Conservation (phyloP, 352 stramenopile species). For the Phytophthora meadii region DNA sequence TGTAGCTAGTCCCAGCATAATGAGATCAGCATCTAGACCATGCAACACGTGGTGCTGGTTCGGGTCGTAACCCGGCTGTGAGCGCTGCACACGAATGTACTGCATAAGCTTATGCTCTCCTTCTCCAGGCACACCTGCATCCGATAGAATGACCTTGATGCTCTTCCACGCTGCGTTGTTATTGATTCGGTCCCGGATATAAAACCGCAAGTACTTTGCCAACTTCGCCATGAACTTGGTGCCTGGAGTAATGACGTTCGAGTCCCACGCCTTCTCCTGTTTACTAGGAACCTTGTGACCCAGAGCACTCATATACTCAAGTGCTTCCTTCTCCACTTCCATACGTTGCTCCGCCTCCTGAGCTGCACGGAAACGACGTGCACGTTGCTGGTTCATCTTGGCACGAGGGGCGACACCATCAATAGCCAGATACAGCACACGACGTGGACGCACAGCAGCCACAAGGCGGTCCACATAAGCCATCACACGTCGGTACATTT, state of each 20-base stretch:
- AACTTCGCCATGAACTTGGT: constrained; percentile 98
- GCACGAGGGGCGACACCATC: constrained; percentile 98
- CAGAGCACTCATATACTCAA: constrained; percentile 92
- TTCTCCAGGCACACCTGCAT: constrained; percentile 97
- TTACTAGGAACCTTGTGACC: constrained; percentile 83
- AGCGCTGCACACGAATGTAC: constrained; percentile 95
- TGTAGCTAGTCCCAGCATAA: constrained; percentile 99
- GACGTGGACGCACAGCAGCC: constrained; percentile 92
- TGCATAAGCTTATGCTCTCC: constrained; percentile 99
- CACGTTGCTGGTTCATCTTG: constrained; percentile 99
- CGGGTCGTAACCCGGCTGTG: constrained; percentile 96
- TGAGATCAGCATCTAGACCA: constrained; percentile 99
- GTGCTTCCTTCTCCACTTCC: constrained; percentile 93
- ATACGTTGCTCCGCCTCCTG: constrained; percentile 95
- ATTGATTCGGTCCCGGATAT: constrained; percentile 95
- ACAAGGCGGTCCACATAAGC: constrained; percentile 98
- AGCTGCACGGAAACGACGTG: constrained; percentile 95
- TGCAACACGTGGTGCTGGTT: constrained; percentile 98
- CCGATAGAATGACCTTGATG: constrained; percentile 96
- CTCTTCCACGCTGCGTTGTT: constrained; percentile 94
- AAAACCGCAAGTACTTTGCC: constrained; percentile 91
- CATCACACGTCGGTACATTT: constrained; percentile 98
- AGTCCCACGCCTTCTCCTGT: constrained; percentile 95
- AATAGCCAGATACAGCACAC: constrained; percentile 98
- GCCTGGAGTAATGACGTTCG: constrained; percentile 99